A percentile compares a stretch with the other conserved stretches of the same genome.
Conservation (phyloP, 176 grass and related monocot genomes). For the Raddia distichophylla region DNA sequence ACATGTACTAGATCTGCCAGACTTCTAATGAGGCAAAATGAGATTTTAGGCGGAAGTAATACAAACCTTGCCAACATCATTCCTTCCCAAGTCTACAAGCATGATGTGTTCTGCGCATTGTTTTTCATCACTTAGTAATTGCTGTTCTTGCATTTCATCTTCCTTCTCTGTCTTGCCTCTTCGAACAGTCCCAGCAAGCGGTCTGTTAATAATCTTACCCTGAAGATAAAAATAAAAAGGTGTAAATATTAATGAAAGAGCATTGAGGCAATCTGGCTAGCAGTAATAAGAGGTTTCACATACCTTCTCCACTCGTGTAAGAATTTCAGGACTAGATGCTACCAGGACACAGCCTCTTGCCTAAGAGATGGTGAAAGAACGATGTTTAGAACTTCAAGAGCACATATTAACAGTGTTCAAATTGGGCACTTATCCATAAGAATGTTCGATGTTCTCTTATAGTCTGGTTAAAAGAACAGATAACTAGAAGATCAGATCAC, state of each 20-base stretch:
- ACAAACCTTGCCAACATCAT: constrained; percentile 89
- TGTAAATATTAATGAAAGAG: constrained; percentile 13
- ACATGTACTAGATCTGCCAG: constrained; percentile 12
- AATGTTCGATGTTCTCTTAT: background rate
- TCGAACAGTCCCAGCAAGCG: constrained; percentile 83
- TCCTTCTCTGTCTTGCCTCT: constrained; percentile 76
- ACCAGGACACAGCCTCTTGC: constrained; percentile 89
- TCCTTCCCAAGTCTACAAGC: constrained; percentile 93
- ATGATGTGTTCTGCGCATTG: constrained; percentile 94
- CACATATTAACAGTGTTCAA: constrained; percentile 1
- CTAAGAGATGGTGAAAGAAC: constrained; percentile 41
- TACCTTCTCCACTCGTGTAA: constrained; percentile 79
- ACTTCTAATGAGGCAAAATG: background rate
- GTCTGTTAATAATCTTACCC: constrained; percentile 79
- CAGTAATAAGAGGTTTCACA: constrained; percentile 10
- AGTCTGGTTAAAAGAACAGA: constrained; percentile 11
- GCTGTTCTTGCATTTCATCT: constrained; percentile 64
- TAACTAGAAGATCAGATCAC: background rate
- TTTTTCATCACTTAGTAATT: constrained; percentile 79
- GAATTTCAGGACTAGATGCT: constrained; percentile 90
- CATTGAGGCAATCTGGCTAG: constrained; percentile 21
- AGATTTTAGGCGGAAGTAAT: constrained; percentile 14
- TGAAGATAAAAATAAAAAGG: constrained; percentile 18
- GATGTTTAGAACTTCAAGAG: background rate
- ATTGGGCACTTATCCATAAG: background rate